Percentiles rank a stretch among this genome's conserved stretches.
Conservation (phyloP, 805 yeast species). For the Teunomyces kruisii region DNA sequence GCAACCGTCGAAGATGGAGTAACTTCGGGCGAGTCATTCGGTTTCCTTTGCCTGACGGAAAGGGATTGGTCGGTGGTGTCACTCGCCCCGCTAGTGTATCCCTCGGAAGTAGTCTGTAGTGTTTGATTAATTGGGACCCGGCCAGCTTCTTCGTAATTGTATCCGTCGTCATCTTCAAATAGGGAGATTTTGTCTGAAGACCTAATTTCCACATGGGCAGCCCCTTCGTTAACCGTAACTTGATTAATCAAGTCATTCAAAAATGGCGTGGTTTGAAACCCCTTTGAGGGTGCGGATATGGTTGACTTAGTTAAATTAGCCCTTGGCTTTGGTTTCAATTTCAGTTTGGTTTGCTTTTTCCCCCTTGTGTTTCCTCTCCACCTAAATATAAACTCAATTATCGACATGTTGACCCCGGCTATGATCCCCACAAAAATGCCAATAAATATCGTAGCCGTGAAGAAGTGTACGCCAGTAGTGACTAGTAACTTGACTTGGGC, state of each 20-base stretch:
- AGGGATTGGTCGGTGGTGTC: neutral
- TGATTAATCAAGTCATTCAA: slow-evolving; percentile 1
- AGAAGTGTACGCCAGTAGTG: slow-evolving; percentile 8
- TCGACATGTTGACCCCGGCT: slow-evolving; percentile 7
- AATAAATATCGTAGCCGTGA: slow-evolving; percentile 8
- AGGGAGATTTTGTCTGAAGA: neutral
- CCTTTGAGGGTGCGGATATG: neutral
- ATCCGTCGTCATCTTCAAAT: neutral
- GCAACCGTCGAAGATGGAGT: neutral
- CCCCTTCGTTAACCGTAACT: neutral
- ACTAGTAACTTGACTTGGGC: slow-evolving; percentile 9
- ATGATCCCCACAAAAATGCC: slow-evolving; percentile 11
- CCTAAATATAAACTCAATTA: slow-evolving; percentile 10
- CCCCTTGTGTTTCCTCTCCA: neutral
- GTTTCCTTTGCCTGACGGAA: slow-evolving; percentile 1
- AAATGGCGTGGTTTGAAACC: neutral
- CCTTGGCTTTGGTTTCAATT: neutral
- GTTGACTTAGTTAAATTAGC: neutral
- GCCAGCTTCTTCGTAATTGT: neutral
- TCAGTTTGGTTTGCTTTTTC: neutral
- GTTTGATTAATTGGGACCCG: neutral
- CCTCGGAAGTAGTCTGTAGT: neutral
- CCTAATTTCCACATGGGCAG: too few species aligned
- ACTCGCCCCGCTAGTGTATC: neutral
- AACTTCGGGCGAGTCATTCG: neutral